These are phyloP conservation scores for Cyberlindnera saturnus DNA, from an alignment of 805 yeast genomes.

Conservation along the genomic window DNA sequence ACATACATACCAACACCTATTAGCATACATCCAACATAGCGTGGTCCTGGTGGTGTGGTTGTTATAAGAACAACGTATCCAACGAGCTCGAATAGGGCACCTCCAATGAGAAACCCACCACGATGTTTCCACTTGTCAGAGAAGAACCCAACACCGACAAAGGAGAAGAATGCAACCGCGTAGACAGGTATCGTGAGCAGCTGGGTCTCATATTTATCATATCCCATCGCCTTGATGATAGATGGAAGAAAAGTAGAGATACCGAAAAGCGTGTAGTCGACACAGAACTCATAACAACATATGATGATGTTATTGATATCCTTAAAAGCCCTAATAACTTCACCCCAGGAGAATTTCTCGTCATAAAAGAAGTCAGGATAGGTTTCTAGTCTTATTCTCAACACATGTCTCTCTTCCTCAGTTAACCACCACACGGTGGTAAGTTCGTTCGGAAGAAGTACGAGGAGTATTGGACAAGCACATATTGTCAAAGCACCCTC, in stretches of 20 bases:
- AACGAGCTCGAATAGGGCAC: conserved; percentile 26
- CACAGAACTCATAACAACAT: conserved; percentile 38
- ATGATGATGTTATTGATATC: conserved; percentile 33
- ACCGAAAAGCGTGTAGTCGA: conserved; percentile 37
- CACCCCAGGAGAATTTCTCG: conserved; percentile 31
- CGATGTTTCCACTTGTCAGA: conserved; percentile 27
- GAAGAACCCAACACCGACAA: conserved; percentile 26
- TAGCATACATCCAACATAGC: conserved; percentile 33
- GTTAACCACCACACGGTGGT: conserved; percentile 34
- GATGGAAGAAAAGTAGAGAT: conserved; percentile 41
- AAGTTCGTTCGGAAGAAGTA: conserved; percentile 35
- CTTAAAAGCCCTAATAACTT: conserved; percentile 29
- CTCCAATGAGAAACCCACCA: conserved; percentile 31
- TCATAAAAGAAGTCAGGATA: conserved; percentile 32
- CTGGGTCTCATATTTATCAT: conserved; percentile 34
- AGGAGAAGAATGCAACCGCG: conserved; percentile 28
- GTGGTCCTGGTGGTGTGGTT: conserved; percentile 27
- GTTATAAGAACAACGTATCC: conserved; percentile 30
- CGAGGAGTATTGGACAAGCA: conserved; percentile 28
- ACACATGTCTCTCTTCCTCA: conserved; percentile 32
- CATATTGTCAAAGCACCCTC: conserved; percentile 42
- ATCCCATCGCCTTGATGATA: conserved; percentile 38
- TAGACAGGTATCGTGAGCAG: conserved; percentile 40
- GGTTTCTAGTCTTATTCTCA: conserved; percentile 29
- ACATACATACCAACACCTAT: conserved; percentile 34